These are phyloP conservation scores for Trichomonascaceae sp. DNA, from an alignment of 1,139 yeast genomes.

Conservation along the genomic window DNA sequence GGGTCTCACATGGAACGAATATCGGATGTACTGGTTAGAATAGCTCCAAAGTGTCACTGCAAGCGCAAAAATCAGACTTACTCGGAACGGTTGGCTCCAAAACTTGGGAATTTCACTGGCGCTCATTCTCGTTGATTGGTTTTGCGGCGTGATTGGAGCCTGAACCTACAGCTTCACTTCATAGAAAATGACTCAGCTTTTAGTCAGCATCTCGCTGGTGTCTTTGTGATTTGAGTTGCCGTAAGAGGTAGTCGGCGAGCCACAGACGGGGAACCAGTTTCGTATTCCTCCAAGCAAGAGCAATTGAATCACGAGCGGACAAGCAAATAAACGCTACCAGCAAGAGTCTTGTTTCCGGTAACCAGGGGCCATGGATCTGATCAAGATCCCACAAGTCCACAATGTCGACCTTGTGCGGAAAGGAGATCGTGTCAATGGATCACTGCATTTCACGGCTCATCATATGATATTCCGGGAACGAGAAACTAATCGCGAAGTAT, in stretches of 20 bases:
- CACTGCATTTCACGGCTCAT: conserved; percentile 66
- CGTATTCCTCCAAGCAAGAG: too few relatives aligned
- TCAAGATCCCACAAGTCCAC: conserved; percentile 44
- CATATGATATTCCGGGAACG: conserved; percentile 66
- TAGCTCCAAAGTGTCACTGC: too few relatives aligned
- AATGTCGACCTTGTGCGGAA: conserved; percentile 57
- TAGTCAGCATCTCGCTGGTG: too few relatives aligned
- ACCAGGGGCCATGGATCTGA: conserved; percentile 55
- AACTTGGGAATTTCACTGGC: conserved; percentile 8
- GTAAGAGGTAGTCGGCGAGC: too few relatives aligned
- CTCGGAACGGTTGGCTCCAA: conserved; percentile 16
- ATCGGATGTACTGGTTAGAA: conserved; percentile 54
- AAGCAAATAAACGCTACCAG: background rate
- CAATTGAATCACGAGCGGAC: too few relatives aligned
- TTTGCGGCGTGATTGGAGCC: background rate
- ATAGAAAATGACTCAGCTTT: too few relatives aligned
- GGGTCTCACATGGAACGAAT: conserved; percentile 68
- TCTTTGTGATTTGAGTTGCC: too few relatives aligned
- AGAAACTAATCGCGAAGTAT: conserved; percentile 46
- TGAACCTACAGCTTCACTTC: too few relatives aligned
- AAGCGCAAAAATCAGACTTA: conserved; percentile 5
- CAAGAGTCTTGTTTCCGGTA: background rate
- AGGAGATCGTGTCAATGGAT: conserved; percentile 55
- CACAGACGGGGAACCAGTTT: too few relatives aligned
- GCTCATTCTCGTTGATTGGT: conserved; percentile 4